Conservation (phyloP, 352 stramenopile species). For the Phytophthora syringae region DNA sequence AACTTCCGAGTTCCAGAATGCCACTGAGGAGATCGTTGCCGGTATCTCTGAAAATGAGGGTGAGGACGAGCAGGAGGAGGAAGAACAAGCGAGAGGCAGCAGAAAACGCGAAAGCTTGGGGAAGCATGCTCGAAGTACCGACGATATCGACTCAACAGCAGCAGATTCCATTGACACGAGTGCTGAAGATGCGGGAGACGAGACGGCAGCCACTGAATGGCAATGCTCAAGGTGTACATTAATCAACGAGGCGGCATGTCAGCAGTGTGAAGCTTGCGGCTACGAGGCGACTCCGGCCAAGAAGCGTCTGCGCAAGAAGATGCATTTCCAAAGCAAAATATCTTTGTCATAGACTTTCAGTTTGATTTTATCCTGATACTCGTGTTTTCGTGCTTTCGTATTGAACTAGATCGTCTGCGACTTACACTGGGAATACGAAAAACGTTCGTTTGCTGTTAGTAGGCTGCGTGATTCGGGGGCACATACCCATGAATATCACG, state of each 20-base stretch:
- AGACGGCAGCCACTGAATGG: conserved; percentile 48
- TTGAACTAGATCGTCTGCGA: too few relatives aligned
- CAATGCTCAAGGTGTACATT: conserved; percentile 82
- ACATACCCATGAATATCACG: too few relatives aligned
- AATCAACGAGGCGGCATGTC: conserved; percentile 65
- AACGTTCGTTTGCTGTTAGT: too few relatives aligned
- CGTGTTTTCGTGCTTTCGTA: too few relatives aligned
- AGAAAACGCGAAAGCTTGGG: conserved; percentile 30
- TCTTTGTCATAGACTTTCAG: conserved; percentile 51
- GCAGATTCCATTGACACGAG: conserved; percentile 19
- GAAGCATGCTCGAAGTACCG: conserved; percentile 41
- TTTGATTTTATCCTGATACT: too few relatives aligned
- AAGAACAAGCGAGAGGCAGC: conserved; percentile 2
- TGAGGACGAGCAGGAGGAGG: conserved; percentile 22
- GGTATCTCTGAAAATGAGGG: conserved; percentile 39
- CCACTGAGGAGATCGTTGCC: conserved; percentile 44
- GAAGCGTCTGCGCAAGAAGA: conserved; percentile 73
- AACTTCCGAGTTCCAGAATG: conserved; percentile 39
- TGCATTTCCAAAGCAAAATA: conserved; percentile 85
- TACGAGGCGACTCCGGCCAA: conserved; percentile 55
- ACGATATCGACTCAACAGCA: conserved; percentile 32
- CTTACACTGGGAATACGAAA: too few relatives aligned
- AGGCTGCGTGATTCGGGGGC: too few relatives aligned
- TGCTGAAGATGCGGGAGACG: conserved; percentile 21
- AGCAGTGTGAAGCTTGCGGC: conserved; percentile 72